Base-by-base conservation (phyloP, 2,329 filamentous ascomycete genomes). In the Claviceps sp. region DNA sequence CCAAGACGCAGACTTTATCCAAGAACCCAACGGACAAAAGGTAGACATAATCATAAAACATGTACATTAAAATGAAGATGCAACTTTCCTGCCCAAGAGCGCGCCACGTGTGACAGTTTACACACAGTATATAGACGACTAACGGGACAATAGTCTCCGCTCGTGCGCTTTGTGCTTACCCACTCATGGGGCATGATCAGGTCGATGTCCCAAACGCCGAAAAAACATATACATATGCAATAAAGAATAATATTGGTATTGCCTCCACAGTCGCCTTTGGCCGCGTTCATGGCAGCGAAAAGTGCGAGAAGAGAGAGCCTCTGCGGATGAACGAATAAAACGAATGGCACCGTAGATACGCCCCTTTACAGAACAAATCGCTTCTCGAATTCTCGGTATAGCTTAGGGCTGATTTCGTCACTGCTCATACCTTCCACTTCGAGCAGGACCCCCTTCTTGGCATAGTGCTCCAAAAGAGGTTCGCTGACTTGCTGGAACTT, bases 371-470 rank as follows among this genome's bases (percentile, higher is more conserved):
- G 50, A 43, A 64, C 61, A 53, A 97, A 97, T 52, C 85, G 78
- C 63, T 73, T 79, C 70, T 87, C 83, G 66, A 98, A 87, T 69
- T 95, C 89, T 8, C 74, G 70, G 62, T 88, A 86, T 30, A 98
- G 74, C 72, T 89, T 83, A n/a, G 93, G 93, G 51, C 79, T 90
- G 60, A 98, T 98, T 70, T 97, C 93, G 63, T 98, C 88, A 63
- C 89, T 95, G 66, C 82, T 91, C 69, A 90, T 81, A 22, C 93
- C 93, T 59, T 88, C 76, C 4, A 96, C 88, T 55, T 88, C 87
- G 79, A 86, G 88, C 40, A 98, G 70, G 13, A 95, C 83, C 9
- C 88, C 88, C 65, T 85, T 85, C 57, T 79, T 78, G 48, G 87
- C 85, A 63, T 98, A 98, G 69, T 96, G 88, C 59, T 95, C 86